Conservation (phyloP, 805 yeast genomes). For the Candida morakotiae region DNA sequence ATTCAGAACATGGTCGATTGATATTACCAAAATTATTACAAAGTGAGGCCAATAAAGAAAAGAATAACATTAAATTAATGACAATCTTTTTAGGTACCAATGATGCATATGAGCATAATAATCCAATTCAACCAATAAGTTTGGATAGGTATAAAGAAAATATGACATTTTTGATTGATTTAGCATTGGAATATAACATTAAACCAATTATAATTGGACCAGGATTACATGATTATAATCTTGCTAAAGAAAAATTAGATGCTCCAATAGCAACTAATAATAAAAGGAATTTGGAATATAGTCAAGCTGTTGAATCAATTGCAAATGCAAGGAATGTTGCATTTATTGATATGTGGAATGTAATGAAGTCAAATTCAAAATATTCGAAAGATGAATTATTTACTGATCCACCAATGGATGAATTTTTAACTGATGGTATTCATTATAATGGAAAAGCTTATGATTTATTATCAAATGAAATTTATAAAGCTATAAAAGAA, state of each 20-base stretch:
- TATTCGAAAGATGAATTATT: conserved; percentile 37
- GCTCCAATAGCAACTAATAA: conserved; percentile 27
- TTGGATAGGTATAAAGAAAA: conserved; percentile 48
- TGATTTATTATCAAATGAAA: conserved; percentile 41
- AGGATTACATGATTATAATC: conserved; percentile 45
- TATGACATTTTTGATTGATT: conserved; percentile 36
- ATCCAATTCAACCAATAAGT: conserved; percentile 42
- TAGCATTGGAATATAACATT: conserved; percentile 39
- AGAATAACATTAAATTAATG: conserved; percentile 35
- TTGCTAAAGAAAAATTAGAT: conserved; percentile 12
- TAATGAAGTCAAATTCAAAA: conserved; percentile 31
- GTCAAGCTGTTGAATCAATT: conserved; percentile 44
- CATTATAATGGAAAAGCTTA: conserved; percentile 59
- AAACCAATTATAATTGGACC: conserved; percentile 62
- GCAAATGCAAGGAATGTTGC: conserved; percentile 50
- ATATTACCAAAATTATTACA: conserved; percentile 42
- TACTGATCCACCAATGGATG: conserved; percentile 7
- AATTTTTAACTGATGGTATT: conserved; percentile 45
- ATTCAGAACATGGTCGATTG: conserved; percentile 51
- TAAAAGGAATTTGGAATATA: conserved; percentile 44
- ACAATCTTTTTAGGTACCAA: conserved; percentile 80
- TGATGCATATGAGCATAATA: conserved; percentile 39
- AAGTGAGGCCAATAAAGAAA: conserved; percentile 23
- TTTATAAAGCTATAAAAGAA: conserved; percentile 33
- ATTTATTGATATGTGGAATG: conserved; percentile 51